Percentiles rank a stretch among this genome's conserved stretches.
Evolutionary conservation across 2,329 filamentous ascomycete genomes (phyloP).

Genomic region (Fusarium multiceps): DNA sequence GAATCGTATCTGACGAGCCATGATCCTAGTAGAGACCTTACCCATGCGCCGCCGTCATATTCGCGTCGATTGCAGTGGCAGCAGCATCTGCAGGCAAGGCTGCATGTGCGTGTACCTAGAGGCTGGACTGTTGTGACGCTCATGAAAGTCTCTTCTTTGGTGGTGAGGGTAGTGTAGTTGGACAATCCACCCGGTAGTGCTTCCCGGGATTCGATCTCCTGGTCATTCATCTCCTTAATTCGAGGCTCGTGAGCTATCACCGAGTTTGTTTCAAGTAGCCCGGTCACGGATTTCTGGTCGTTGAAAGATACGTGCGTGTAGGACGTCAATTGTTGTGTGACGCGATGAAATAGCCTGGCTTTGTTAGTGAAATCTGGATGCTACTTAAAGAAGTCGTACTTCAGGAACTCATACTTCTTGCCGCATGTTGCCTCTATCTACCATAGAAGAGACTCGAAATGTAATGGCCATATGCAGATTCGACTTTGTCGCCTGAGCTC

Average conservation of each 20-base stretch:
- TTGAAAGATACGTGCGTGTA: background rate
- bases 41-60: background rate
- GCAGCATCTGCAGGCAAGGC: conserved; percentile 1
- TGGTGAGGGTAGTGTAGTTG: background rate
- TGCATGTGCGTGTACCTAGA: background rate
- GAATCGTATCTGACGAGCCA: background rate
- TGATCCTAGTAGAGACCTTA: background rate
- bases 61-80: conserved; percentile 5
- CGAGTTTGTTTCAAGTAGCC: accelerated
- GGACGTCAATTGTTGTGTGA: background rate
- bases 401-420: conserved; percentile 15
- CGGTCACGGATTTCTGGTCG: accelerated
- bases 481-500: conserved; percentile 6
- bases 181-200: too few species aligned
- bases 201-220: too few species aligned
- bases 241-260: accelerated
- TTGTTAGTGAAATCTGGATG: accelerated
- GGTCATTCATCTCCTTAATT: too few species aligned
- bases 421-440: background rate
- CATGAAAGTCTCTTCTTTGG: background rate
- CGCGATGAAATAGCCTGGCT: background rate
- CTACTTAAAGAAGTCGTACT: too few species aligned
- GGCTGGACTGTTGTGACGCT: background rate
- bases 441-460: background rate
- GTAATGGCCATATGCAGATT: background rate